Evolutionary conservation across 73 alveolate species (phyloP), one percentile per base, ranked within the genome.

Genomic region (Chromera velia): DNA sequence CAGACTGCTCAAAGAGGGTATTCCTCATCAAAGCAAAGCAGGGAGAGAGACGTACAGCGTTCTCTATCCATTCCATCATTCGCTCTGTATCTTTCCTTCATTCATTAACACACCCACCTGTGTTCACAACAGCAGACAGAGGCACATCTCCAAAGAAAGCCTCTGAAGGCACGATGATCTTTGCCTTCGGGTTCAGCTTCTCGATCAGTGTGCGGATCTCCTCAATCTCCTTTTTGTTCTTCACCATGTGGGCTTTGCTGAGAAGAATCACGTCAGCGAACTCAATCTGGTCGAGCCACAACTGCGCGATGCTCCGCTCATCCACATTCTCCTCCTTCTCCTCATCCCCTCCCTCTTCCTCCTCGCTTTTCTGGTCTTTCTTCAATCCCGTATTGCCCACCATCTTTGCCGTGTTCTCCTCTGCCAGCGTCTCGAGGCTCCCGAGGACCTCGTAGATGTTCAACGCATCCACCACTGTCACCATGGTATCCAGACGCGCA

Each of bases 191-290:
- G 72, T 88, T 88, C 49, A 88, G 64, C 74, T 82, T 46, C n/a
- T 49, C 49, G 34, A 76, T 76, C 40, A 76, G 22, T 13, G 69
- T 48, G 33, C 31, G 49, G 49, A 76, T 34, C 66, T 65, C 66
- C 30, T 49, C 75, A 0, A 64, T 47, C 13, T 71, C 80, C 27
- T 62, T 34, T 26, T 75, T 47, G 27, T 84, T 73, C n/a, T 55
- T 48, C 30, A 88, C 88, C 48, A 88, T 73, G 70, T 86, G 88
- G 63, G 65, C 81, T 34, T 88, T 88, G 68, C 81, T 88, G 24
- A 88, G 67, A 30, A 88, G n/a, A 69, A 88, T 85, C 27, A 88
- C 91, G 70, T 88, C 77, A 24, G 94, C 94, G 47, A 87, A 82
- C 47, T 87, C 92, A 9, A 87, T 76, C 72, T 87, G 81, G 67